Evolutionary conservation across 2,329 filamentous ascomycete genomes (phyloP), one percentile per base, ranked within the genome.

Genomic region (Dactylellina sp.): DNA sequence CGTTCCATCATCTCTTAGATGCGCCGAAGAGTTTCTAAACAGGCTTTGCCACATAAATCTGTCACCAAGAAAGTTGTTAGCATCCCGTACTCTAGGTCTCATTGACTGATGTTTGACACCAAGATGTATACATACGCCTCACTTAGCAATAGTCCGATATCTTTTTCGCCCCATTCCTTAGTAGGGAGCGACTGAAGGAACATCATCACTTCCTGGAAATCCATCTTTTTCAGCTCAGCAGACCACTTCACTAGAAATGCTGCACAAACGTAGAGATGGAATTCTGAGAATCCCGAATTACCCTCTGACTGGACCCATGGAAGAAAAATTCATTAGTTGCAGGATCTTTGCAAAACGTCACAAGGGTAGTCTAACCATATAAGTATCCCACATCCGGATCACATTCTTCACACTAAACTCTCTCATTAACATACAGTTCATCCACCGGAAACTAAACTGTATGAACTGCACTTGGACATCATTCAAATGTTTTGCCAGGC

Each of bases 371-470:
- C 88, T 80, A 84, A 97, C 94, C 83, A 99, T 87, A 83, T 99
- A 99, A 24, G 95, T 99, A 82, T 99, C 95, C 95, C 95, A 99
- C 95, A 99, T 99, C 78, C 95, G 87, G 76, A 99, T 96, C 0
- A 93, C 97, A 80, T 97, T 98, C 81, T 89, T 91, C 66, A 99
- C 94, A 80, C 91, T 97, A 76, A 99, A 91, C 83, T 99, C 95
- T 76, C 95, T 88, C 95, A 99, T 99, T 76, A 99, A 85, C 59
- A 99, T 87, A 81, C 95, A 99, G 79, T 99, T 99, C 95, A 99
- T 99, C 95, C 95, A 99, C 65, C 95, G 87, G 81, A 99, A 99
- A 82, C 93, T 97, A 82, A 99, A 99, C 80, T 99, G 95, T 79
- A 99, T 99, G 80, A 99, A 99, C 80, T 99, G 95, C 25, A 99